Conservation (phyloP, 2,329 filamentous ascomycete genomes). For the Stachybotrys chlorohalonatus region DNA sequence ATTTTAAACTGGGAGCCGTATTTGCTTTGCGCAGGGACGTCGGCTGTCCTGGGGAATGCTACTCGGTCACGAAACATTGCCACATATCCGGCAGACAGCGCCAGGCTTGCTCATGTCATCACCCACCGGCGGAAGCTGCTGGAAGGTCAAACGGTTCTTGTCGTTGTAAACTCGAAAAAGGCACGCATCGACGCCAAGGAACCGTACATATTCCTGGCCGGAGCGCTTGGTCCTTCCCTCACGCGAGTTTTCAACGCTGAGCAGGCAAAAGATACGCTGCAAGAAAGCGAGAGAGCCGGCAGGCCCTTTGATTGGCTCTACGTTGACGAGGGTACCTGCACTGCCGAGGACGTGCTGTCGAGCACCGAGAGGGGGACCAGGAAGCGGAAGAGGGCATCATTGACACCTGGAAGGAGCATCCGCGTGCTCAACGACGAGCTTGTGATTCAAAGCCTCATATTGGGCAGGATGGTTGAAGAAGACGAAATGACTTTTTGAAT, state of each 20-base stretch:
- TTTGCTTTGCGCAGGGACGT: slow-evolving; percentile 77
- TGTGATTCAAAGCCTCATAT: slow-evolving; percentile 84
- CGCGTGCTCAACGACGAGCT: slow-evolving; percentile 74
- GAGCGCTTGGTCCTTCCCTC: slow-evolving; percentile 67
- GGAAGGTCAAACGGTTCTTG: slow-evolving; percentile 54
- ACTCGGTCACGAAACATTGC: slow-evolving; percentile 63
- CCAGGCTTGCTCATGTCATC: slow-evolving; percentile 49
- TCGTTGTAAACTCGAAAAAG: slow-evolving; percentile 53
- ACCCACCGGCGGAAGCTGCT: slow-evolving; percentile 54
- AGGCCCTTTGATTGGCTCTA: slow-evolving; percentile 68
- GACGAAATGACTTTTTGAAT: slow-evolving; percentile 27
- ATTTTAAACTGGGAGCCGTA: slow-evolving; percentile 73
- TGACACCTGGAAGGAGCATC: slow-evolving; percentile 38
- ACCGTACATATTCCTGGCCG: slow-evolving; percentile 71
- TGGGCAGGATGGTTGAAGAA: slow-evolving; percentile 67
- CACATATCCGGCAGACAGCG: slow-evolving; percentile 48
- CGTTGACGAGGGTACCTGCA: slow-evolving; percentile 56
- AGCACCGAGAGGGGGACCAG: slow-evolving; percentile 20
- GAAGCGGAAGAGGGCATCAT: slow-evolving; percentile 26
- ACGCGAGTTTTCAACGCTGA: slow-evolving; percentile 55
- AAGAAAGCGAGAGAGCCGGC: slow-evolving; percentile 36
- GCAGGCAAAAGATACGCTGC: slow-evolving; percentile 53
- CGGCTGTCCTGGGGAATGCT: slow-evolving; percentile 64
- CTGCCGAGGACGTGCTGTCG: slow-evolving; percentile 39
- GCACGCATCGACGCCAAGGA: slow-evolving; percentile 55